A percentile compares a stretch with the other conserved stretches of the same genome.
Evolutionary conservation across 1,284 basidiomycete species (phyloP).

Genomic region (Puccinia horiana): DNA sequence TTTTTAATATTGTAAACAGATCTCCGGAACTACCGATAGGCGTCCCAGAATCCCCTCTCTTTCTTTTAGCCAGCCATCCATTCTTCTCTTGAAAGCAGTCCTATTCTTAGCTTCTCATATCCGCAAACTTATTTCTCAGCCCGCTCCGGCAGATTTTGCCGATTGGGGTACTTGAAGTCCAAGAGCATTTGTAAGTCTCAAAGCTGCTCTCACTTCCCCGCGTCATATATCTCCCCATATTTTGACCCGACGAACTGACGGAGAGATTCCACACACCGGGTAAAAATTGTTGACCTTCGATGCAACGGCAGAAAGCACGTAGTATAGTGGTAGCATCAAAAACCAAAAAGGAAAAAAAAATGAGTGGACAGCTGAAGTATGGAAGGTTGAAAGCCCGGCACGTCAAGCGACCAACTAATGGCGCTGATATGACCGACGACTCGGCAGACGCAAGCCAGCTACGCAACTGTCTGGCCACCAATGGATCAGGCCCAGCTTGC

Average conservation of each 20-base stretch:
- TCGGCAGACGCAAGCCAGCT: background rate
- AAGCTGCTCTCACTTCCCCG: background rate
- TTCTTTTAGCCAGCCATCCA: too few relatives aligned
- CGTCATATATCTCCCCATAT: background rate
- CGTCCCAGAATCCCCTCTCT: background rate
- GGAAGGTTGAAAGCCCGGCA: background rate
- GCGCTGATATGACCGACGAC: background rate
- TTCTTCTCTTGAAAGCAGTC: background rate
- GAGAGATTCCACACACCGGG: too few relatives aligned
- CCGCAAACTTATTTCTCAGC: background rate
- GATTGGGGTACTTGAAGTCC: background rate
- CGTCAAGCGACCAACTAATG: background rate
- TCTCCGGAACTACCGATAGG: background rate
- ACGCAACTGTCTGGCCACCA: background rate
- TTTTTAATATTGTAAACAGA: background rate
- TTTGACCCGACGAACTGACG: background rate
- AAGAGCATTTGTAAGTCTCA: background rate
- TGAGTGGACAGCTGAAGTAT: background rate
- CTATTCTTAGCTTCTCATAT: background rate
- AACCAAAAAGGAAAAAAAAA: background rate
- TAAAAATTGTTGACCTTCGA: too few relatives aligned
- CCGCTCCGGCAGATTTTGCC: background rate
- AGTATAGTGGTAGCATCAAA: background rate
- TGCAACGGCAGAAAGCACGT: background rate
- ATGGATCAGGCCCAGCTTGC: background rate